phyloP scores from a whole-genome alignment of 768 basidiomycete genomes.

The Epithele typhae region DNA sequence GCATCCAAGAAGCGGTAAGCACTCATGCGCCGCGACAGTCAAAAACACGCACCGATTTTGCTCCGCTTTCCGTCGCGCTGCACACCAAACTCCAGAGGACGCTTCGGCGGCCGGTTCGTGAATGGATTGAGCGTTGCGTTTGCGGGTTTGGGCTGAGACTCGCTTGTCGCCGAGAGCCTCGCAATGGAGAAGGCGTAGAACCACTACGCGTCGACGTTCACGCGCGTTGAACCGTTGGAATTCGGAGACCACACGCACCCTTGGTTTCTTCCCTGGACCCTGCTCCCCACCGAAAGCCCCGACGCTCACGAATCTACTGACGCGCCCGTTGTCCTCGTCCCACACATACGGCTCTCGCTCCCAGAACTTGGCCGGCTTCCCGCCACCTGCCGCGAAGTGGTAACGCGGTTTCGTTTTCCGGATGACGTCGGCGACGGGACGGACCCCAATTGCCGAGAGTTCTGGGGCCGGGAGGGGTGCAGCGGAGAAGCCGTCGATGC shows the following conservation, averaged over 20 bases:
- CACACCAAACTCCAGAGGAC: slow-evolving; percentile 50
- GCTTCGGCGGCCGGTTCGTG: slow-evolving; percentile 42
- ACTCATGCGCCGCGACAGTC: too few species aligned
- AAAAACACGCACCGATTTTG: slow-evolving; percentile 49
- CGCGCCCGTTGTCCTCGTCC: slow-evolving; percentile 63
- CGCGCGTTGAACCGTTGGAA: too few species aligned
- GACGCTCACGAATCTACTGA: slow-evolving; percentile 80
- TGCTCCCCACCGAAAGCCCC: slow-evolving; percentile 78
- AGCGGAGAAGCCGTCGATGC: slow-evolving; percentile 58
- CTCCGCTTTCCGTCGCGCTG: slow-evolving; percentile 54
- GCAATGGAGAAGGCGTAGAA: slow-evolving; percentile 94
- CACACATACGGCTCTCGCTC: slow-evolving; percentile 91
- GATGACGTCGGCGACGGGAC: slow-evolving; percentile 62
- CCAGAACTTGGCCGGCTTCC: slow-evolving; percentile 79
- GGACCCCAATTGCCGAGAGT: slow-evolving; percentile 40
- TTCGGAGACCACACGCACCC: slow-evolving; percentile 41
- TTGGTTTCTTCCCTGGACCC: slow-evolving; percentile 67
- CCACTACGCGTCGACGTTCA: slow-evolving; percentile 52
- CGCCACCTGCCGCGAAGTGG: slow-evolving; percentile 70
- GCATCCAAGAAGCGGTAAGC: too few species aligned
- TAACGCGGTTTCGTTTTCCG: slow-evolving; percentile 77
- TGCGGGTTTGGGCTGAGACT: slow-evolving; percentile 41
- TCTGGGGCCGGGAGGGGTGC: slow-evolving; percentile 41
- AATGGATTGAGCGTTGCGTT: slow-evolving; percentile 77
- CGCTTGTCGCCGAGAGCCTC: slow-evolving; percentile 36